Base-by-base conservation (phyloP, 176 grass and related monocot species). In the Carex scoparia region DNA sequence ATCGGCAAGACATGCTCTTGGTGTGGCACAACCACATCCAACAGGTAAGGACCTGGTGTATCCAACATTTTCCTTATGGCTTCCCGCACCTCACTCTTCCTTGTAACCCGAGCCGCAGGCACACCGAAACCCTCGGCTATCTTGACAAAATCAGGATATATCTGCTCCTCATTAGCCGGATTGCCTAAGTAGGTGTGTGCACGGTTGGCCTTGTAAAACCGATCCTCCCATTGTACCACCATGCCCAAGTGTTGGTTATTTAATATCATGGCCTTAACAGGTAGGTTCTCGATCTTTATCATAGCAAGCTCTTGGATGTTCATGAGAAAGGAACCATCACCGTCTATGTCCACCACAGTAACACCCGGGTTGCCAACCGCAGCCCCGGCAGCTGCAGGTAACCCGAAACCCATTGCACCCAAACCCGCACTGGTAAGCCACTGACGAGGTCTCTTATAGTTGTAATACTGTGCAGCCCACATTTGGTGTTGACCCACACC, bases 201-300 rank as follows among this genome's bases (percentile, higher is more conserved):
- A 30, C 96, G 63, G 18, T 99, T 99, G 65, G 89, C 90, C 86
- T 94, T 93, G 88, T 99, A 99, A 85, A 99, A 99, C 78, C 96
- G 83, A 61, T 95, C 91, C 78, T 95, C 96, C 93, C 88, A 94
- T 67, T 94, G 96, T 79, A 94, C 66, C 60, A 98, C 93, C 96
- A 98, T 98, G 46, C 96, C 96, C 81, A 98, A 75, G 81, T 98
- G 96, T 40, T 95, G 93, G 89, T 98, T 98, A 88, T 94, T 98
- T 81, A 98, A 75, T 60, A 95, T 87, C 88, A 95, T 86, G 4
- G 89, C 81, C 65, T 95, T 94, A 66, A 98, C 93, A 0, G 86
- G 86, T 53, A 99, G 93, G 77, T 99, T 95, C 84, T 99, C 96
- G 2, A 95, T 85, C 7, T 87, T 88, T 84, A 95, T 88, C 90